Evolutionary conservation across 352 stramenopile species (phyloP).

Genomic region (Phytophthora fragariae): DNA sequence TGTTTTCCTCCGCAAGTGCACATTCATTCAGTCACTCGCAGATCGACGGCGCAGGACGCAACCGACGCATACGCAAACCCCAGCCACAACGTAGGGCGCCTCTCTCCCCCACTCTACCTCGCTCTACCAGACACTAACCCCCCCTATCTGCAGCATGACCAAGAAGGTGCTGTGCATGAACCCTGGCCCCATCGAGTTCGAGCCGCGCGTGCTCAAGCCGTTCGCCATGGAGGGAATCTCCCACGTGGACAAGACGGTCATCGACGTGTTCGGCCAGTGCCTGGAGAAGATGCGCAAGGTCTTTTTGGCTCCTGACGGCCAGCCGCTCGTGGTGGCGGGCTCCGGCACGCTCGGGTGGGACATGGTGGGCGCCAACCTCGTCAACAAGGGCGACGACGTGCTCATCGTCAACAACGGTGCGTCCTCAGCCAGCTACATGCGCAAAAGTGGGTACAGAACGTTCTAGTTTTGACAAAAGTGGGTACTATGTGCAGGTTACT

Average conservation of each 20-base stretch:
- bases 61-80: constrained; percentile 8
- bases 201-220: constrained; percentile 71
- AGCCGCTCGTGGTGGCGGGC: constrained; percentile 73
- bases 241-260: constrained; percentile 81
- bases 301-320: constrained; percentile 72
- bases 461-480: not conserved
- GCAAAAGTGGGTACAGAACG: not conserved
- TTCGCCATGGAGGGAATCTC: constrained; percentile 82
- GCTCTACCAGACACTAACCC: not conserved
- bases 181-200: constrained; percentile 85
- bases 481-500: constrained; percentile 54
- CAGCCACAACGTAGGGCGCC: not conserved
- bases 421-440: not conserved
- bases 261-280: constrained; percentile 78
- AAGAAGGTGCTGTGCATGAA: constrained; percentile 86
- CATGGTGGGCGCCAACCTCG: constrained; percentile 82
- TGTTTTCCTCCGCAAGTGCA: not conserved
- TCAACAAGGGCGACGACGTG: constrained; percentile 69
- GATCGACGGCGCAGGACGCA: constrained; percentile 27
- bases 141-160: constrained; percentile 49
- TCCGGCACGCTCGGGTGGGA: constrained; percentile 82
- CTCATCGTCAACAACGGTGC: constrained; percentile 77
- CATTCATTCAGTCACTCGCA: constrained; percentile 13
- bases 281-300: constrained; percentile 88
- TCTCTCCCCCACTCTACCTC: not conserved